These are phyloP conservation scores for Coffea canephora DNA, from an alignment of 257 asterid genomes.

Conservation along the genomic window DNA sequence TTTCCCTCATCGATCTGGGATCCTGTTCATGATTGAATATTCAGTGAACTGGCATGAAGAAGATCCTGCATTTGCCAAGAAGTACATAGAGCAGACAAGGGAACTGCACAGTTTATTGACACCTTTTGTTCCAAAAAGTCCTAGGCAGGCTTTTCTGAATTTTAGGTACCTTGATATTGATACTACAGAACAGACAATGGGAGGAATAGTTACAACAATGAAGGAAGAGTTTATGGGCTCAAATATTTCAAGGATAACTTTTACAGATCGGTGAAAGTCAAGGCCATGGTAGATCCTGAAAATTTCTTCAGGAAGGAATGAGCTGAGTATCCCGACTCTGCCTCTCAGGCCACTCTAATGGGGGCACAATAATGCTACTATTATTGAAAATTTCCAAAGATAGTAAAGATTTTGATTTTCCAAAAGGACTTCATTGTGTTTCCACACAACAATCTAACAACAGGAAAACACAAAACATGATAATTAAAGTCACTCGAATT, in stretches of 20 bases:
- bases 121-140: slow-evolving; percentile 20
- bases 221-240: slow-evolving; percentile 9
- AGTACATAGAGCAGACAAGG: too few species aligned
- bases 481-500: too few species aligned
- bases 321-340: slow-evolving; percentile 6
- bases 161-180: slow-evolving; percentile 23
- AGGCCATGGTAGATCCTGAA: slow-evolving; percentile 1
- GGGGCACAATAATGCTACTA: too few species aligned
- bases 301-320: slow-evolving; percentile 7
- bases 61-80: too few species aligned
- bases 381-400: too few species aligned
- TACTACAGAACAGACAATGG: not conserved
- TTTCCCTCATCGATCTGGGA: slow-evolving; percentile 35
- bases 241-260: slow-evolving; percentile 14
- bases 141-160: slow-evolving; percentile 20
- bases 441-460: too few species aligned
- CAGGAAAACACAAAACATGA: too few species aligned
- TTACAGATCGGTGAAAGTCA: slow-evolving; percentile 5
- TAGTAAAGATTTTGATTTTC: too few species aligned
- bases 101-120: too few species aligned
- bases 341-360: too few species aligned
- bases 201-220: not conserved
- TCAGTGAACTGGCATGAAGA: not conserved
- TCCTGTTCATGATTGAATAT: slow-evolving; percentile 19
- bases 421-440: too few species aligned